These are phyloP conservation scores for Hypoxylon sp. DNA, from an alignment of 2,329 filamentous ascomycete species.

Conservation along the genomic window DNA sequence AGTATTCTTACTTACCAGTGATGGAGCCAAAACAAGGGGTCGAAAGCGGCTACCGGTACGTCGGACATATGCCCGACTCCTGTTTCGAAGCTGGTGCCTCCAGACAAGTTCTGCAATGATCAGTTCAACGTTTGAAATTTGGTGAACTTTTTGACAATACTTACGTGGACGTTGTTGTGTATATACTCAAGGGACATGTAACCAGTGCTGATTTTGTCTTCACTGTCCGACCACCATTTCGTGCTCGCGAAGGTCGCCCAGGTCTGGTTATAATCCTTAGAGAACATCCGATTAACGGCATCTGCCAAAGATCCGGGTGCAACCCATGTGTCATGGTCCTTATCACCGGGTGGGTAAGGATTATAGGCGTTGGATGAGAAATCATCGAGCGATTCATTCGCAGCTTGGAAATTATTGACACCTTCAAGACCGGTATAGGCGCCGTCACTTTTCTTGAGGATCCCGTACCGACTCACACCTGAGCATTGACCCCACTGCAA, in stretches of 20 bases:
- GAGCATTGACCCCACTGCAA: conserved; percentile 21
- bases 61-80: conserved; percentile 28
- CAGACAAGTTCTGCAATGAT: conserved; percentile 10
- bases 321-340: too few species aligned
- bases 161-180: conserved; percentile 36
- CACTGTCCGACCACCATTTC: conserved; percentile 9
- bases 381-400: conserved; percentile 4
- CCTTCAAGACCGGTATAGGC: conserved; percentile 20
- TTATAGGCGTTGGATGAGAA: too few species aligned
- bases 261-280: conserved; percentile 20
- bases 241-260: conserved; percentile 30
- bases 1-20: conserved; percentile 24
- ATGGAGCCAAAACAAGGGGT: conserved; percentile 29
- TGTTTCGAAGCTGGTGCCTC: background rate
- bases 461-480: conserved; percentile 22
- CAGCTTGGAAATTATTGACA: conserved; percentile 12
- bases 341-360: too few species aligned
- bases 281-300: conserved; percentile 30
- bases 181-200: conserved; percentile 37
- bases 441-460: background rate
- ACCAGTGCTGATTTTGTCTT: conserved; percentile 2
- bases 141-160: background rate
- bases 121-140: background rate
- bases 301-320: conserved; percentile 15
- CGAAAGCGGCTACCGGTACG: conserved; percentile 33